Evolutionary conservation across 2,329 filamentous ascomycete genomes (phyloP).

Genomic region (Neocatenulostroma microsporum): DNA sequence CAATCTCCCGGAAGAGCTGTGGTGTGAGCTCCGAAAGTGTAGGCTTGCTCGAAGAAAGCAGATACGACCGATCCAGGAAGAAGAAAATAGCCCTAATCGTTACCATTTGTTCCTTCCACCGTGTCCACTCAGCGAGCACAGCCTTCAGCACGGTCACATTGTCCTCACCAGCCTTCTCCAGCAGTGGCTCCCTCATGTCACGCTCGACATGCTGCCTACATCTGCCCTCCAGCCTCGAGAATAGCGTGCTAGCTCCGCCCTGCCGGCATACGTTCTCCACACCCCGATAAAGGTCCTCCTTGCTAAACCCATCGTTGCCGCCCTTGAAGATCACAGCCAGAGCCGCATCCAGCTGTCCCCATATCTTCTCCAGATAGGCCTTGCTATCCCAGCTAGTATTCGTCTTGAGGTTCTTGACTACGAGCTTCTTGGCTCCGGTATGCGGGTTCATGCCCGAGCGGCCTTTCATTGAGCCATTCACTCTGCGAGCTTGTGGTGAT

Average conservation of each 20-base stretch:
- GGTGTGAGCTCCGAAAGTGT: constrained; percentile 78
- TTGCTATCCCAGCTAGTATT: constrained; percentile 58
- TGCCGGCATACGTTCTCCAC: constrained; percentile 87
- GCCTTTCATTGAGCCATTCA: constrained; percentile 25
- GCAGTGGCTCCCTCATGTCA: constrained; percentile 51
- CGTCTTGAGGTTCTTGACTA: constrained; percentile 84
- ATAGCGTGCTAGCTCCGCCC: constrained; percentile 61
- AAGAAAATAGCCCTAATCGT: constrained; percentile 84
- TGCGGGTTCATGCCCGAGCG: constrained; percentile 58
- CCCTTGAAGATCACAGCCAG: constrained; percentile 65
- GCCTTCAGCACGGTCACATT: constrained; percentile 58
- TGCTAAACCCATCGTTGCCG: constrained; percentile 52
- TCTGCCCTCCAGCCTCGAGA: constrained; percentile 55
- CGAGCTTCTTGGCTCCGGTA: constrained; percentile 70
- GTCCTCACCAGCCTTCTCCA: constrained; percentile 48
- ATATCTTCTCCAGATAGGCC: constrained; percentile 69
- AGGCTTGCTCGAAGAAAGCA: constrained; percentile 64
- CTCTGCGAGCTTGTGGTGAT: constrained; percentile 18
- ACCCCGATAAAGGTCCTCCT: constrained; percentile 81
- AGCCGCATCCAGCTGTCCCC: constrained; percentile 65
- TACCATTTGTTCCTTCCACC: constrained; percentile 72
- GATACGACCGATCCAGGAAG: constrained; percentile 83
- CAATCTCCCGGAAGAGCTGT: constrained; percentile 59
- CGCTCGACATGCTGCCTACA: constrained; percentile 57
- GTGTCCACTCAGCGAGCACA: constrained; percentile 59